These are phyloP conservation scores for Colletotrichum navitas DNA, from an alignment of 2,329 filamentous ascomycete species.

Conservation along the genomic window DNA sequence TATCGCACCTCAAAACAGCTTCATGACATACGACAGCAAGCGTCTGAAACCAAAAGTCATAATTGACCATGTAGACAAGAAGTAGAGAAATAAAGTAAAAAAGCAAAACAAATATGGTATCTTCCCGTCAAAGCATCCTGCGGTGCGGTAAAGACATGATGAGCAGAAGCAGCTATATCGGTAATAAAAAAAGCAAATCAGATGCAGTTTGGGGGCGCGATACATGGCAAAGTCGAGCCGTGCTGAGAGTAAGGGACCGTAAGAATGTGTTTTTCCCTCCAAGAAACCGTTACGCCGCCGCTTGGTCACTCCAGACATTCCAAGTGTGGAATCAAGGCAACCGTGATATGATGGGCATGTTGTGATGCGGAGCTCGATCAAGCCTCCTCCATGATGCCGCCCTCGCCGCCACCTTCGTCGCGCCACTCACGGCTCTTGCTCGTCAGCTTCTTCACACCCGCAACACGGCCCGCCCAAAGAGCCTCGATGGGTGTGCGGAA, in stretches of 20 bases:
- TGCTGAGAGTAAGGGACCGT: constrained; percentile 36
- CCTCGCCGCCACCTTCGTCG: constrained; percentile 83
- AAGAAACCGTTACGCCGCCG: constrained; percentile 38
- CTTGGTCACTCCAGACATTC: constrained; percentile 17
- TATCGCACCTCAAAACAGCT: constrained; percentile 16
- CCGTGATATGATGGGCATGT: constrained; percentile 36
- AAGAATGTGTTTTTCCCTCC: constrained; percentile 27
- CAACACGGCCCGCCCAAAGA: constrained; percentile 87
- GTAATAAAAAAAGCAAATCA: constrained; percentile 32
- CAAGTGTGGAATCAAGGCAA: constrained; percentile 23
- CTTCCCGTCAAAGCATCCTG: constrained; percentile 42
- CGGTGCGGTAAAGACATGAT: constrained; percentile 40
- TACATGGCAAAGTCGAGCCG: constrained; percentile 29
- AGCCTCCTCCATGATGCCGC: constrained; percentile 71
- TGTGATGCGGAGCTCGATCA: constrained; percentile 49
- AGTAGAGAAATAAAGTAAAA: constrained; percentile 9
- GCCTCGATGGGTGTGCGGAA: constrained; percentile 91
- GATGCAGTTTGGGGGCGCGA: constrained; percentile 41
- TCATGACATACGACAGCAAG: constrained; percentile 5
- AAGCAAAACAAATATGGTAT: constrained; percentile 39
- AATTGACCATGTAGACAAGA: constrained; percentile 13
- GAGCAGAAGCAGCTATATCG: constrained; percentile 30
- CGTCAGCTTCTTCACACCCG: constrained; percentile 83
- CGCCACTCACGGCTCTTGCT: constrained; percentile 92
- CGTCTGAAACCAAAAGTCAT: constrained; percentile 15